Evolutionary conservation across 179 eudicot species (phyloP), one percentile per base, ranked within the genome.

Genomic region (Silene coronaria): DNA sequence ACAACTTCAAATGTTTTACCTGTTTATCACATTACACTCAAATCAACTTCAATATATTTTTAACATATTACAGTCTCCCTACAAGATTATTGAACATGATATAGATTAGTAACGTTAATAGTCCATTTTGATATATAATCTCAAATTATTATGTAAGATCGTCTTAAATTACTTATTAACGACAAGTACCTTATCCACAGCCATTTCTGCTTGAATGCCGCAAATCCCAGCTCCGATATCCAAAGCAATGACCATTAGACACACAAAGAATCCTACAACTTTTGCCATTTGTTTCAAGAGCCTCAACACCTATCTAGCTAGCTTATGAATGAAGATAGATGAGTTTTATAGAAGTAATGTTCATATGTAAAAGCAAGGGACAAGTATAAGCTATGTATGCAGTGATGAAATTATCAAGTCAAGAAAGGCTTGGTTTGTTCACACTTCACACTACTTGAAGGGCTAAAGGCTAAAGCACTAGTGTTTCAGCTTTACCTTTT

Each of bases 181-280:
- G n/a, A n/a, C n/a, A n/a, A 46, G 19, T 63, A 86, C 91, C 91
- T 88, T 88, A 69, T 84, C 87, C 72, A 87, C 88, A 80, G 91
- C 90, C 1, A 87, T 85, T 82, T 91, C 91, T 0, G 93, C 97
- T 81, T 84, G 82, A 79, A 89, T 84, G 26, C 90, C 97, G 24
- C 89, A 86, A 79, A 89, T 74, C 36, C 97, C 97, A 0, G 97
- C 97, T 12, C 76, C 78, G 10, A 87, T 71, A 76, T 91, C 97
- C 75, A 91, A 73, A n/a, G 70, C 83, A 53, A 91, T 78, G 6
- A 91, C 78, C 69, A 86, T 17, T 13, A 91, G 67, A 69, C 97
- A 91, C 32, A 80, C 88, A 65, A 88, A 73, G 61, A 87, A 59
- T 0, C 90, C 90, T 67, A 72, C 76, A 8, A 82, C n/a, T 78